These are phyloP conservation scores for Xerocomellus intermedius DNA, from an alignment of 768 basidiomycete species.

Conservation along the genomic window DNA sequence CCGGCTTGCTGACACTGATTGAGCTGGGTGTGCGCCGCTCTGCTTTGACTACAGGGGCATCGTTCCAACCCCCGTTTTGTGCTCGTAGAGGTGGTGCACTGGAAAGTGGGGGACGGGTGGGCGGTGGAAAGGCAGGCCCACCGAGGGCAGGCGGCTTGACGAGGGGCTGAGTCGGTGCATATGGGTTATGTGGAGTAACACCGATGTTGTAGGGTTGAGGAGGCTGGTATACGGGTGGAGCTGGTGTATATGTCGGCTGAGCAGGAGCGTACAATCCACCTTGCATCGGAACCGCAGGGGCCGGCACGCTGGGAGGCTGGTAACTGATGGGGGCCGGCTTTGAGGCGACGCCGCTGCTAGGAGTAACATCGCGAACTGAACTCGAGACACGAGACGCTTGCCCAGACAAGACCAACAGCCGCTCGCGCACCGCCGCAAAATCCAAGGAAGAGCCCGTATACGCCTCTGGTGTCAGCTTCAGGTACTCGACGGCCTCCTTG, in stretches of 20 bases:
- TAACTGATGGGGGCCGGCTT: neutral
- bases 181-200: neutral
- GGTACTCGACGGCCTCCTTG: conserved; percentile 74
- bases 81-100: conserved; percentile 59
- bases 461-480: conserved; percentile 73
- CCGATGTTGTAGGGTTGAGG: neutral
- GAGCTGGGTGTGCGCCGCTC: conserved; percentile 53
- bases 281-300: conserved; percentile 23
- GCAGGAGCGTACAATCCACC: conserved; percentile 17
- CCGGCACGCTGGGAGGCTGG: conserved; percentile 31
- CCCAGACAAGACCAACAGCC: conserved; percentile 43
- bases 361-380: conserved; percentile 22
- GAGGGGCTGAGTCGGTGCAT: conserved; percentile 26
- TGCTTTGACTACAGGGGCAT: conserved; percentile 57
- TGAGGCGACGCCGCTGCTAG: conserved; percentile 31
- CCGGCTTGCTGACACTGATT: conserved; percentile 50
- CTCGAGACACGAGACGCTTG: conserved; percentile 24
- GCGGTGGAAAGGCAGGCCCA: conserved; percentile 37
- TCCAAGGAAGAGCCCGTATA: conserved; percentile 63
- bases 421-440: conserved; percentile 44
- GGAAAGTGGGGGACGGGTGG: conserved; percentile 43
- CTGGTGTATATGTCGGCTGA: conserved; percentile 36
- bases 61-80: conserved; percentile 89
- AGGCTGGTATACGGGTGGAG: conserved; percentile 15
- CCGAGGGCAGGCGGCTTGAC: conserved; percentile 42